These are phyloP conservation scores for Trifolium dubium DNA, from an alignment of 306 rosid species.

Conservation along the genomic window DNA sequence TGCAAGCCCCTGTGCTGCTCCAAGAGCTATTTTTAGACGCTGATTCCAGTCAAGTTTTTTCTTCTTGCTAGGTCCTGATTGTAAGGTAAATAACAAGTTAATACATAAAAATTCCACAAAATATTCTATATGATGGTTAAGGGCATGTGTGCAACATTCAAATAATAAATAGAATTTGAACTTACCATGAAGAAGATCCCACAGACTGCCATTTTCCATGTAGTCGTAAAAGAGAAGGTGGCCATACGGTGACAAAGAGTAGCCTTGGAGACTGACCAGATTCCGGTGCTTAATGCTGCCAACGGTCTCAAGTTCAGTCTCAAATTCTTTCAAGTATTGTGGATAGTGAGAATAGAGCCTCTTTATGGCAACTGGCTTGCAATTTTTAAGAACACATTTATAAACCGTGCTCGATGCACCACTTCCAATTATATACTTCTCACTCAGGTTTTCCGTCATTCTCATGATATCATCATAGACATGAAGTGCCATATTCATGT, in stretches of 20 bases:
- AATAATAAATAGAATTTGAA: background rate
- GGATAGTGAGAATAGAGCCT: slow-evolving; percentile 83
- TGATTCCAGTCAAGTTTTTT: slow-evolving; percentile 80
- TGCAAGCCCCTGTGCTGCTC: slow-evolving; percentile 93
- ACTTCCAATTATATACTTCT: slow-evolving; percentile 85
- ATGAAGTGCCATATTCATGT: slow-evolving; percentile 97
- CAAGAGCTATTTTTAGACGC: slow-evolving; percentile 84
- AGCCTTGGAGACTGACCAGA: slow-evolving; percentile 93
- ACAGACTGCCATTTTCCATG: slow-evolving; percentile 96
- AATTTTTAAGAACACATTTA: slow-evolving; percentile 91
- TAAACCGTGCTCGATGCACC: slow-evolving; percentile 97
- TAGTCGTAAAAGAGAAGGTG: slow-evolving; percentile 95
- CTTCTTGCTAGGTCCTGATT: slow-evolving; percentile 71
- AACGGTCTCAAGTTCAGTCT: slow-evolving; percentile 85
- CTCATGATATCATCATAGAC: slow-evolving; percentile 94
- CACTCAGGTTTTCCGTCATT: slow-evolving; percentile 90
- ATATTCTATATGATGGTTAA: background rate
- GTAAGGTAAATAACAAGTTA: background rate
- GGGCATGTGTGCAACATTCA: background rate
- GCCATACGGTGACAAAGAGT: slow-evolving; percentile 79
- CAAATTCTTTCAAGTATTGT: slow-evolving; percentile 73
- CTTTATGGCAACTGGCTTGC: slow-evolving; percentile 94
- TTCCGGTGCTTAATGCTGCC: slow-evolving; percentile 97
- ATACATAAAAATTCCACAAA: background rate
- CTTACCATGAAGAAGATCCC: slow-evolving; percentile 95